A percentile compares a stretch with the other conserved stretches of the same genome.
Evolutionary conservation across 495 filamentous ascomycete species (phyloP).

Genomic region (Penicillium cosmopolitanum): DNA sequence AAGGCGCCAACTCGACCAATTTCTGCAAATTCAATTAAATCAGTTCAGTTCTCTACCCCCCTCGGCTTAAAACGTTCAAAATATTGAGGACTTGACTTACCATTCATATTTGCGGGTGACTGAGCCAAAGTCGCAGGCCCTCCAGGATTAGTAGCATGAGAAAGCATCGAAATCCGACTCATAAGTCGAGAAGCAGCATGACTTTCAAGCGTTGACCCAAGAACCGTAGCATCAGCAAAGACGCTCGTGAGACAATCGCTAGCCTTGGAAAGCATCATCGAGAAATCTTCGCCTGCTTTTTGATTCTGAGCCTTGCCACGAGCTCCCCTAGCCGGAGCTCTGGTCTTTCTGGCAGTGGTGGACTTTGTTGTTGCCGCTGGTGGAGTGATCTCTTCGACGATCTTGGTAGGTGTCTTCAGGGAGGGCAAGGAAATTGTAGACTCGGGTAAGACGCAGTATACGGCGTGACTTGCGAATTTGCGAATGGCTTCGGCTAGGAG

Average conservation of each 20-base stretch:
- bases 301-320: constrained; percentile 39
- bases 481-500: constrained; percentile 61
- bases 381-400: constrained; percentile 21
- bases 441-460: constrained; percentile 87
- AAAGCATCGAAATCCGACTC: constrained; percentile 52
- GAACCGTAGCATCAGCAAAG: constrained; percentile 41
- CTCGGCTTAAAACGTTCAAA: neutral
- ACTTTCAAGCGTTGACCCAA: constrained; percentile 51
- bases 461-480: constrained; percentile 74
- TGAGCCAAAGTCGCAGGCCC: constrained; percentile 34
- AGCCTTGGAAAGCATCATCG: constrained; percentile 46
- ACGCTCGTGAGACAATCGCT: constrained; percentile 42
- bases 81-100: constrained; percentile 22
- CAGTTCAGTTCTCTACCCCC: neutral
- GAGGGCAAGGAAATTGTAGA: constrained; percentile 86
- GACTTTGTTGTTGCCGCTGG: constrained; percentile 28
- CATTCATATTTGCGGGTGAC: constrained; percentile 50
- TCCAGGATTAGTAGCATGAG: constrained; percentile 43
- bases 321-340: constrained; percentile 33
- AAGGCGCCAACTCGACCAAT: constrained; percentile 51
- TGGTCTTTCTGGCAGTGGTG: constrained; percentile 29
- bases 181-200: constrained; percentile 49
- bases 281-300: constrained; percentile 44
- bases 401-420: constrained; percentile 43
- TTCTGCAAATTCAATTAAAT: constrained; percentile 31